A percentile compares a stretch with the other conserved stretches of the same genome.
phyloP scores from a whole-genome alignment of 805 yeast genomes.

The Suhomyces kilbournensis region DNA sequence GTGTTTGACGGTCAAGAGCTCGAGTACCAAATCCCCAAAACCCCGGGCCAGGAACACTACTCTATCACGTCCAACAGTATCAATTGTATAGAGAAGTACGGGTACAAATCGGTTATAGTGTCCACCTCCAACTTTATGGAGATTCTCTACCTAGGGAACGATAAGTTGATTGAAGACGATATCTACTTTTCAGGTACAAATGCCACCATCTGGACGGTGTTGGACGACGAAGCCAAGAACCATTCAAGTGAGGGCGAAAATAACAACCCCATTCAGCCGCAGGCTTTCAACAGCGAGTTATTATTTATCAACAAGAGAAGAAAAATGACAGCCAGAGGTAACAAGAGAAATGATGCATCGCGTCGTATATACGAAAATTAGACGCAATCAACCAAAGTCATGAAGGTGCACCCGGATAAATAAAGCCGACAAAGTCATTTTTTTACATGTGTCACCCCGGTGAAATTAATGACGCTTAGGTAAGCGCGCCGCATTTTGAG shows the following conservation, averaged over 20 bases:
- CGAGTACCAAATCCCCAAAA: constrained; percentile 52
- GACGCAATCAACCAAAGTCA: no score
- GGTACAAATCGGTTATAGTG: constrained; percentile 73
- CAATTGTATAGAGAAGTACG: constrained; percentile 66
- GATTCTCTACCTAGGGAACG: constrained; percentile 72
- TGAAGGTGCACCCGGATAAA: no score
- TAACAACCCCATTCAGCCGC: constrained; percentile 6
- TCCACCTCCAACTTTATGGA: constrained; percentile 73
- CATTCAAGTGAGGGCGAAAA: constrained; percentile 10
- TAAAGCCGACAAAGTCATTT: neutral
- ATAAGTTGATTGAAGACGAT: constrained; percentile 62
- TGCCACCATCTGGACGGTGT: constrained; percentile 22
- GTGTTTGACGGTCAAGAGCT: constrained; percentile 61
- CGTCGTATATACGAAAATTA: neutral
- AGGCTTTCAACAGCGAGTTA: constrained; percentile 41
- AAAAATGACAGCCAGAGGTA: constrained; percentile 15
- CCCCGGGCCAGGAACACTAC: constrained; percentile 33
- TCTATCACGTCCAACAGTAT: constrained; percentile 50
- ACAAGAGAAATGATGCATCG: neutral
- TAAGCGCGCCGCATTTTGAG: neutral
- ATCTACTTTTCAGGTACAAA: constrained; percentile 44
- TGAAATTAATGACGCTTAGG: neutral
- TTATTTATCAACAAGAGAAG: constrained; percentile 53
- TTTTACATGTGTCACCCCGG: neutral
- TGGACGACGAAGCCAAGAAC: constrained; percentile 13